Evolutionary conservation across 345 rosid genomes (phyloP).

Genomic region (Eutrema japonicum): DNA sequence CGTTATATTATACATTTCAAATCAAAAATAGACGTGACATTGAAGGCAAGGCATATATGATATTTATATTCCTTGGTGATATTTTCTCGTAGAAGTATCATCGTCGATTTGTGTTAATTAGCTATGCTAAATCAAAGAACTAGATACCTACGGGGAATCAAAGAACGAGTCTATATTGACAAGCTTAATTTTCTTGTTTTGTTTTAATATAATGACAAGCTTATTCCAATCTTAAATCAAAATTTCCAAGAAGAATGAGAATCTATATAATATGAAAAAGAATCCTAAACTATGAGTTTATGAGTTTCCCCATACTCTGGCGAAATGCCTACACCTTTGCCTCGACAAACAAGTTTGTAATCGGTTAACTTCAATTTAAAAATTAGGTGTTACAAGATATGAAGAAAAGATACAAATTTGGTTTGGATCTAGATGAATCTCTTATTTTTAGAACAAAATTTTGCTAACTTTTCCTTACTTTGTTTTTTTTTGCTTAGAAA

Average conservation of each 20-base stretch:
- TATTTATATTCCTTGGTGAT: neutral
- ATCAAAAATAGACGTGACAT: neutral
- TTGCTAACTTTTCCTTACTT: too few species aligned
- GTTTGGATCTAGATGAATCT: too few species aligned
- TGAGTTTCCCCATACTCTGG: too few species aligned
- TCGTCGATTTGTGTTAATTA: slow-evolving; percentile 11
- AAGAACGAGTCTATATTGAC: slow-evolving; percentile 21
- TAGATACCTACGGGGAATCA: slow-evolving; percentile 5
- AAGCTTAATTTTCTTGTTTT: neutral
- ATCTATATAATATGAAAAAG: neutral
- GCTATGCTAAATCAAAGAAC: neutral
- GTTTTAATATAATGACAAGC: neutral
- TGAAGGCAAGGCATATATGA: neutral
- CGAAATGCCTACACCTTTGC: too few species aligned
- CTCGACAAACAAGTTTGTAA: too few species aligned
- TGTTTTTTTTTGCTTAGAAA: too few species aligned
- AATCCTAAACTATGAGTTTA: neutral
- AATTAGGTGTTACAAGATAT: too few species aligned
- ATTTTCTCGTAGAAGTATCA: neutral
- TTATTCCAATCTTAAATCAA: neutral
- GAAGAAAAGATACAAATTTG: too few species aligned
- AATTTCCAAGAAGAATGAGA: neutral
- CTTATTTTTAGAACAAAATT: too few species aligned
- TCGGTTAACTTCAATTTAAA: too few species aligned
- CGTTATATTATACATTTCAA: neutral